A percentile compares a stretch with the other conserved stretches of the same genome.
Conservation (phyloP, 306 rosid genomes). For the Prunus dulcis region DNA sequence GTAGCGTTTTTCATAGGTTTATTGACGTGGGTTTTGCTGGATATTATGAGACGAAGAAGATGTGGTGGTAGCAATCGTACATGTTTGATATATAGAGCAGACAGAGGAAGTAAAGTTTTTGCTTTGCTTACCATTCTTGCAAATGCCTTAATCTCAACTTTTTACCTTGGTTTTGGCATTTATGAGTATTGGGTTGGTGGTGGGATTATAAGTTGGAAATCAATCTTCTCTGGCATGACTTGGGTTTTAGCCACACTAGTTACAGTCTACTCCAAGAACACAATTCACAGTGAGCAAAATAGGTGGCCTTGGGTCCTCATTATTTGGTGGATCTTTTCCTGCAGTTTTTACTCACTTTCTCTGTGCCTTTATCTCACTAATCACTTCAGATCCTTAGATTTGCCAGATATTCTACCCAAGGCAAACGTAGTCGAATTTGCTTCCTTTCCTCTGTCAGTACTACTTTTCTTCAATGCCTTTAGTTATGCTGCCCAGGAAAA, state of each 20-base stretch:
- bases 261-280: slow-evolving; percentile 36
- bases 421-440: slow-evolving; percentile 42
- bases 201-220: slow-evolving; percentile 21
- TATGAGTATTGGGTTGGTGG: slow-evolving; percentile 26
- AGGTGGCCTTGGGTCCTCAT: slow-evolving; percentile 56
- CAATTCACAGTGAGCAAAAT: slow-evolving; percentile 15
- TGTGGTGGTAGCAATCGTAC: not conserved
- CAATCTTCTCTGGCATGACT: slow-evolving; percentile 37
- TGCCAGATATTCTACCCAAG: slow-evolving; percentile 42
- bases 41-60: slow-evolving; percentile 34
- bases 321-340: slow-evolving; percentile 67
- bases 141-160: slow-evolving; percentile 35
- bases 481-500: slow-evolving; percentile 31
- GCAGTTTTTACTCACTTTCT: slow-evolving; percentile 23
- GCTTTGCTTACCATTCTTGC: slow-evolving; percentile 24
- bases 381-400: slow-evolving; percentile 20
- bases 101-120: slow-evolving; percentile 14
- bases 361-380: slow-evolving; percentile 30
- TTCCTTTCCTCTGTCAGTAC: slow-evolving; percentile 48
- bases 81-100: slow-evolving; percentile 12
- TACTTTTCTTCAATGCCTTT: slow-evolving; percentile 48
- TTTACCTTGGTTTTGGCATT: slow-evolving; percentile 42
- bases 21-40: slow-evolving; percentile 50
- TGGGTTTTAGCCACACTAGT: slow-evolving; percentile 63
- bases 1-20: slow-evolving; percentile 48